Base-by-base conservation (phyloP, 1,284 basidiomycete species). In the Agroathelia rolfsii region DNA sequence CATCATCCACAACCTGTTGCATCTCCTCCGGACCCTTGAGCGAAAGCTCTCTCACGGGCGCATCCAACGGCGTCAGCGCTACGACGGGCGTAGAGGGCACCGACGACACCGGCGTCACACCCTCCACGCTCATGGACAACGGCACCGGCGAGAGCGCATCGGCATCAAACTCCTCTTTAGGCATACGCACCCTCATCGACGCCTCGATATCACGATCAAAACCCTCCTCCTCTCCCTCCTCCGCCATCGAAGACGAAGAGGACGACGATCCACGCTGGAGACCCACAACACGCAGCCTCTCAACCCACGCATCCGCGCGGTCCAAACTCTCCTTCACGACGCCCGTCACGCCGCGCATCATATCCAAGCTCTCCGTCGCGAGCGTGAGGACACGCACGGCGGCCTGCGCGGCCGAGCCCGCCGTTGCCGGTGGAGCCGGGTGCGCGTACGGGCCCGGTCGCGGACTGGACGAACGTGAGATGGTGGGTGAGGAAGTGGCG, bases 251-350 rank as follows among this genome's bases (percentile, higher is more conserved):
- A 50, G 47, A 23, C 49, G 55, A 7, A 15, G 6, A 13, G 10
- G 18, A 19, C 28, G 13, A 17, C 55, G 52, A 51, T 40, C 64
- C 55, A 18, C 84, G 72, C 46, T 87, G 79, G 24, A 86, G 57
- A 7, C 84, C 84, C 26, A 87, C 70, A 16, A 79, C 63, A 4
- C 81, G 71, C 16, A 88, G 58, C 6, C 84, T 71, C 34, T 82
- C 80, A 5, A 79, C 83, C 45, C 58, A 92, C 69, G 79, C 69
- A 52, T 94, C 90, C 19, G 89, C 90, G 32, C 82, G 67, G 48
- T 92, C 88, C 49, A 94, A 62, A 41, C 79, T 86, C 41, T 93
- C 89, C 47, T 78, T 82, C 46, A 93, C 84, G 13, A 93, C 85
- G 2, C 73, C 69, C 6, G 86, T 88, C 14, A 93, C 85, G 22